Base-by-base conservation (phyloP, 805 yeast genomes). In the Wickerhamiella brachini region DNA sequence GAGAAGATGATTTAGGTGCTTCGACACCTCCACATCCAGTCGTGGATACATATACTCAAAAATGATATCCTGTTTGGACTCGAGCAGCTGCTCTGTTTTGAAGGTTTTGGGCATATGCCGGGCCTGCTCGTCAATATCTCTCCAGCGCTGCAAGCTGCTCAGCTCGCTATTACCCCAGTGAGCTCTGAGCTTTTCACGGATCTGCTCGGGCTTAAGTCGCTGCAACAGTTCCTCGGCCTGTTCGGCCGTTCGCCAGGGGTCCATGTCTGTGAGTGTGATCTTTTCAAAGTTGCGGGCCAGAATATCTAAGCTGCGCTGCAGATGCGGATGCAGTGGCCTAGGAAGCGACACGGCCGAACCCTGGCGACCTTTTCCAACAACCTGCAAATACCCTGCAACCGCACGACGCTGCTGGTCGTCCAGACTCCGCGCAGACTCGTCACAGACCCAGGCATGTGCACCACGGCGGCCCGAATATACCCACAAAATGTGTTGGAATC, bases 391-490 rank as follows among this genome's bases (percentile, higher is more conserved):
- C 57, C 85, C 89, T 31, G 89, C 81, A 12, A 93, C 76, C 2
- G 95, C 79, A 59, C 83, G 74, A 60, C 98, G 77, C 54, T 79
- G 77, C 5, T 71, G 60, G 64, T 93, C 97, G 55, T 78, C 83
- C 54, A 93, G 66, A 1, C 65, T 60, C 51, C 97, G 71, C 0
- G 97, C 96, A 47, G 89, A 71, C 51, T 75, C 68, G 64, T 93
- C 98, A 66, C 95, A 85, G 22, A 93, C 75, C 98, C 98, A 93
- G 62, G 97, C 94, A 73, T 93, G 98, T 15, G 94, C 95, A 66
- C 98, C 98, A 76, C 98, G 85, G 73, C 98, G 83, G 46, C 98
- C 98, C 0, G 96, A 87, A 63, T 86, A 93, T 4, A 90, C 95
- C 97, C 97, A 93, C 48, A 93, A 72, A 62, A 87, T 71, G 65